phyloP scores from a whole-genome alignment of 2,329 filamentous ascomycete genomes.

The Blastomyces silverae region DNA sequence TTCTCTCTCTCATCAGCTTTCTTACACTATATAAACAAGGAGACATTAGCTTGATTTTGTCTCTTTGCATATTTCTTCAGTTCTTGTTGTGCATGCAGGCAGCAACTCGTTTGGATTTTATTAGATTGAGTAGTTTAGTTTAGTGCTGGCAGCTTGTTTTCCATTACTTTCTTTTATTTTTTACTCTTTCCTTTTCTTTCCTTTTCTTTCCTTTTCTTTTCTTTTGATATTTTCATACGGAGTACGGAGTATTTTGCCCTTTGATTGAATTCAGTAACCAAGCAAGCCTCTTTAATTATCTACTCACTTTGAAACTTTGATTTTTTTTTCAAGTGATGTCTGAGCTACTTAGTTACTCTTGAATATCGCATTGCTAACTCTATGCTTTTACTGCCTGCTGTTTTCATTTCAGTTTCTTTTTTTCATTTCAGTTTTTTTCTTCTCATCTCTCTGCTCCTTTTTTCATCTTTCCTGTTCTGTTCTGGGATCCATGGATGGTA shows the following conservation, averaged over 20 bases:
- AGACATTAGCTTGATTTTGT: neutral
- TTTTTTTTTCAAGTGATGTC: neutral
- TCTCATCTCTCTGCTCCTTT: no score
- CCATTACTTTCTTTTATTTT: neutral
- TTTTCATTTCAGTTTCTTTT: no score
- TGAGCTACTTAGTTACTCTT: no score
- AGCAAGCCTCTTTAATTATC: neutral
- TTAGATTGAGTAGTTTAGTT: neutral
- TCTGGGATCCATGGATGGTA: no score
- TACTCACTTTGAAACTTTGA: neutral
- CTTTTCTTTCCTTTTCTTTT: neutral
- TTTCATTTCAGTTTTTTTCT: no score
- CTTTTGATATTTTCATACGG: neutral
- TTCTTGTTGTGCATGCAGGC: neutral
- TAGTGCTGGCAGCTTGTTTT: neutral
- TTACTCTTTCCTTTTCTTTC: neutral
- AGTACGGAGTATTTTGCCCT: no score
- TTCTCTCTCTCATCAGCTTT: neutral
- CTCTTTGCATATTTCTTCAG: neutral
- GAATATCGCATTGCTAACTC: no score
- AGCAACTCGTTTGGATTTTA: neutral
- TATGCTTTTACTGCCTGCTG: no score
- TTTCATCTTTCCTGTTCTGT: no score
- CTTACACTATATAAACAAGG: neutral
- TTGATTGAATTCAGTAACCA: neutral